Percentiles rank a stretch among this genome's conserved stretches.
Conservation (phyloP, 2,329 filamentous ascomycete species). For the Diaporthe eres region DNA sequence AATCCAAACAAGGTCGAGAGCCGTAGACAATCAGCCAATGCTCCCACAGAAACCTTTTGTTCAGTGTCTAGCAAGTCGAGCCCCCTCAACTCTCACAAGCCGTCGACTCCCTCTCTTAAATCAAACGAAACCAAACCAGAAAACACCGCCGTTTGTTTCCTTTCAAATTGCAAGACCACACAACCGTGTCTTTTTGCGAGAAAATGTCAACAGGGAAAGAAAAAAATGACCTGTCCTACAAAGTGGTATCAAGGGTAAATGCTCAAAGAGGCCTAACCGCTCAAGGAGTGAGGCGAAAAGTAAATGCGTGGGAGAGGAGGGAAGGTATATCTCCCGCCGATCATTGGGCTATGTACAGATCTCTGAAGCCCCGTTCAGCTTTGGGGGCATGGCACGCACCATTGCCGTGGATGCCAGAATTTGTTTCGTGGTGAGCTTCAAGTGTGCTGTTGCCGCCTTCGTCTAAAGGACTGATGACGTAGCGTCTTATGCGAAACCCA, state of each 20-base stretch:
- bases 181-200: conserved; percentile 1
- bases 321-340: neutral
- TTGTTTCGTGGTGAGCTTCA: neutral
- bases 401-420: neutral
- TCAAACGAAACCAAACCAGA: conserved; percentile 4
- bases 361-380: neutral
- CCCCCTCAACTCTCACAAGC: neutral
- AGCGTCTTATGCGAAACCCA: conserved; percentile 28
- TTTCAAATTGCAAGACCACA: neutral
- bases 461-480: too few species aligned
- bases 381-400: neutral
- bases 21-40: neutral
- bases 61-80: neutral
- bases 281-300: conserved; percentile 23
- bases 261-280: conserved; percentile 32
- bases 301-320: neutral
- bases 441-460: neutral
- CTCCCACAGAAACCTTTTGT: neutral
- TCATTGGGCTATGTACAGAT: conserved; percentile 27
- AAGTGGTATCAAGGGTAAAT: conserved; percentile 33
- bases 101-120: neutral
- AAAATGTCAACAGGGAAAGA: neutral
- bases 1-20: neutral
- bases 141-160: conserved; percentile 7
- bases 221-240: conserved; percentile 6